Evolutionary conservation across 495 filamentous ascomycete genomes (phyloP), one percentile per base, ranked within the genome.

Genomic region (Niebla homalea): DNA sequence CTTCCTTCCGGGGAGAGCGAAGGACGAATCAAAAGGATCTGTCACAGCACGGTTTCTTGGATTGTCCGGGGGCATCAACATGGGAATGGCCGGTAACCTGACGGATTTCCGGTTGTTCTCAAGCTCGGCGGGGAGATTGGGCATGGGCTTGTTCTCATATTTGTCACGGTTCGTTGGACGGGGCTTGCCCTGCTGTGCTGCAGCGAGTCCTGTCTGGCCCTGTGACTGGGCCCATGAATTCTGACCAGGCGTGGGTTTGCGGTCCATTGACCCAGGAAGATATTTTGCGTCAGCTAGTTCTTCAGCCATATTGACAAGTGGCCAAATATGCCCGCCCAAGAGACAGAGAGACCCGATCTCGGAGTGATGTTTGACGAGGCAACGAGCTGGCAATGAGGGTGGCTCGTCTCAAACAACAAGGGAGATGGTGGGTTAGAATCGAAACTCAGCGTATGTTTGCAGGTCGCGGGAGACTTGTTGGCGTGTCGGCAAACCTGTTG

Each of bases 81-180:
- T 32, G 10, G 58, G 56, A 25, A 51, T 53, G 22, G 56, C 56
- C 21, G 58, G 58, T 36, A 52, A 53, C 36, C 56, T 58, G 47
- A 55, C 55, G 16, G 50, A 19, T 49, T 51, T 52, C 11, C 37
- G 29, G 36, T n/a, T 5, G 50, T 36, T 25, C 26, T 29, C 21
- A 48, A 25, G 19, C 12, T 46, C 48, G 22, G 36, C n/a, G 32
- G 57, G 57, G 32, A 51, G 43, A 16, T 45, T 43, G 25, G 56
- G 58, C 56, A 61, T 61, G n/a, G 56, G 56, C 38, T 58, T 61
- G n/a, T 56, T 50, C 29, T 61, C 58, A 42, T 58, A 61, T 32
- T 47, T 51, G 18, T 54, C 54, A n/a, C 52, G 57, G 26, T 53
- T 56, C 4, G 53, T 58, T 5, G 39, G 48, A 25, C 26, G 29